phyloP scores from a whole-genome alignment of 768 basidiomycete genomes.

The Clavulina sp. region DNA sequence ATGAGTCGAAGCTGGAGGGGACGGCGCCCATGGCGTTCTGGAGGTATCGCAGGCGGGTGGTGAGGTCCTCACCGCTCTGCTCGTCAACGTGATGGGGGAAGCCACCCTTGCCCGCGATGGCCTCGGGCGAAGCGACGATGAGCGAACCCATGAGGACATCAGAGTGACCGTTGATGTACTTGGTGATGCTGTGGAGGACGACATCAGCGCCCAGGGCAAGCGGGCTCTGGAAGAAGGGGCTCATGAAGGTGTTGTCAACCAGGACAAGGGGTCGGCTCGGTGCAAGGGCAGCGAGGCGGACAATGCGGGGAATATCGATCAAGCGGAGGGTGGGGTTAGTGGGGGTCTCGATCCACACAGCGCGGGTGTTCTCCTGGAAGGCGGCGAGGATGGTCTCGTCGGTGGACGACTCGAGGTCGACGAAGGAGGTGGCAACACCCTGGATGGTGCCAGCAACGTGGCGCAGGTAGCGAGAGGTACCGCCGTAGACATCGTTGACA shows the following conservation, averaged over 20 bases:
- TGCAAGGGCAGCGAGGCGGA: conserved; percentile 43
- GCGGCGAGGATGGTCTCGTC: conserved; percentile 49
- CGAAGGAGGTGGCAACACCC: conserved; percentile 52
- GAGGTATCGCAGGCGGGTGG: conserved; percentile 55
- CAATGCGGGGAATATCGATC: conserved; percentile 60
- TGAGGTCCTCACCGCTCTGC: no score
- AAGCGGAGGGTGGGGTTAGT: conserved; percentile 89
- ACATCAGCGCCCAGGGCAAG: conserved; percentile 70
- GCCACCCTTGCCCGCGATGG: conserved; percentile 25
- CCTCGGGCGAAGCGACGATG: conserved; percentile 37
- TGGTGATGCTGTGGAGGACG: conserved; percentile 59
- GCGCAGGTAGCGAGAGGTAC: conserved; percentile 72
- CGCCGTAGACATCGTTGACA: conserved; percentile 90
- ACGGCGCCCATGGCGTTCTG: conserved; percentile 81
- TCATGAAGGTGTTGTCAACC: conserved; percentile 90
- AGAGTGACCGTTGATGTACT: conserved; percentile 88
- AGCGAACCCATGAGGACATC: conserved; percentile 84
- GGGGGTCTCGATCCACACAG: conserved; percentile 86
- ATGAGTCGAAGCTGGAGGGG: conserved; percentile 72
- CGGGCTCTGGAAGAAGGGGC: conserved; percentile 80
- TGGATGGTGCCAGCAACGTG: conserved; percentile 47
- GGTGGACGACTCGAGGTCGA: conserved; percentile 57
- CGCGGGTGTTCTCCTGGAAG: conserved; percentile 66
- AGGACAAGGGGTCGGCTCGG: conserved; percentile 48
- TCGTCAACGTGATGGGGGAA: conserved; percentile 12